A percentile compares a stretch with the other conserved stretches of the same genome.
Conservation (phyloP, 441 rosid species). For the Pelargonium fulgidum region DNA sequence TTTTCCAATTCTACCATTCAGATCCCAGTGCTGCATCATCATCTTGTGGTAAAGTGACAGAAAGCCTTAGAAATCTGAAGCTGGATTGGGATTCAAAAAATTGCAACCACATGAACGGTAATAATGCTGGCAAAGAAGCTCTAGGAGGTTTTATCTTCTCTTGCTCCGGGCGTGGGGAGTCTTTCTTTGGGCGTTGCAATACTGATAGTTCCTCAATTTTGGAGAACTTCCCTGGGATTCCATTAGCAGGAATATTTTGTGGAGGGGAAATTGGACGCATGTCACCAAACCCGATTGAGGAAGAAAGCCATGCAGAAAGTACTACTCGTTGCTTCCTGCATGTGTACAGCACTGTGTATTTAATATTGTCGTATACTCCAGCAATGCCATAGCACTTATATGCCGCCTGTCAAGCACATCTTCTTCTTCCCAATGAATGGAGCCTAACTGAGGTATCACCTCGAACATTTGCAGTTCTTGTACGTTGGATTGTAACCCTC, state of each 20-base stretch:
- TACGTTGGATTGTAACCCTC: too few species aligned
- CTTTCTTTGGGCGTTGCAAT: slow-evolving; percentile 38
- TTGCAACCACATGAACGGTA: slow-evolving; percentile 17
- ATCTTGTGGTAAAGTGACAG: slow-evolving; percentile 32
- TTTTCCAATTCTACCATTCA: slow-evolving; percentile 51
- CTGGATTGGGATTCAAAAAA: slow-evolving; percentile 24
- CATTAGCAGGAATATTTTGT: slow-evolving; percentile 62
- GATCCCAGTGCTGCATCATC: slow-evolving; percentile 36
- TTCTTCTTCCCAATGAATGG: not conserved
- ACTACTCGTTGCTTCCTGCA: slow-evolving; percentile 33
- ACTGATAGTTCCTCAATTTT: slow-evolving; percentile 53
- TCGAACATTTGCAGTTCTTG: too few species aligned
- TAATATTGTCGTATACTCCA: slow-evolving; percentile 40
- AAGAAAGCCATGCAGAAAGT: slow-evolving; percentile 28
- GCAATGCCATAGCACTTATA: slow-evolving; percentile 19
- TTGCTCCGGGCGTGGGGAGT: slow-evolving; percentile 45
- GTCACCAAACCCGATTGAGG: slow-evolving; percentile 14
- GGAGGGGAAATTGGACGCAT: slow-evolving; percentile 65
- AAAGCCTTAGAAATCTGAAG: slow-evolving; percentile 35
- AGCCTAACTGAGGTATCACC: not conserved
- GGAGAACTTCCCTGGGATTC: slow-evolving; percentile 60
- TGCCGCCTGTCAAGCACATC: not conserved
- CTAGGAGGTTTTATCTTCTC: slow-evolving; percentile 67
- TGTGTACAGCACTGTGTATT: slow-evolving; percentile 59
- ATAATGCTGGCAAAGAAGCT: slow-evolving; percentile 27